Evolutionary conservation across 2,329 filamentous ascomycete genomes (phyloP).

Genomic region (Ophiostoma piceae): DNA sequence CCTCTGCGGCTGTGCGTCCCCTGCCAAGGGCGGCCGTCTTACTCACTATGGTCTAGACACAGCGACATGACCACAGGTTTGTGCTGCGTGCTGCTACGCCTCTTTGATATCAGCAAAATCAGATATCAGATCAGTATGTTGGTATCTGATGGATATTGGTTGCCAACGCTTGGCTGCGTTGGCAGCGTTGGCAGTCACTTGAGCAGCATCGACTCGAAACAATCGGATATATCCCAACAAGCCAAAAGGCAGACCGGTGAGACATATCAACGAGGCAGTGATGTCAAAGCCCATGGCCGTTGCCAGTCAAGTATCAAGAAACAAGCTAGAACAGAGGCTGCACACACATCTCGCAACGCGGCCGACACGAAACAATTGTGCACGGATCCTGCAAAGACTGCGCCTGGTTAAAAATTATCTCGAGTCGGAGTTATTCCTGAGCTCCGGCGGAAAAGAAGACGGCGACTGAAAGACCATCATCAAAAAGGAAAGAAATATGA

Average conservation of each 20-base stretch:
- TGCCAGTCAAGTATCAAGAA: neutral
- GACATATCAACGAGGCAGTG: neutral
- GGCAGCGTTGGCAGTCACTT: too few species aligned
- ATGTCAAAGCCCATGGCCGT: neutral
- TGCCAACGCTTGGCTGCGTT: neutral
- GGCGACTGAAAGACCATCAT: too few species aligned
- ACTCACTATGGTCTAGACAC: too few species aligned
- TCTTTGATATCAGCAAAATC: neutral
- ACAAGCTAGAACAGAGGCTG: neutral
- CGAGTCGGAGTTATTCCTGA: neutral
- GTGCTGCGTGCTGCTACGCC: neutral
- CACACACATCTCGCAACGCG: neutral
- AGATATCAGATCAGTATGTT: neutral
- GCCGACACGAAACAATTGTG: constrained; percentile 4
- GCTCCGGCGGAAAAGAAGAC: neutral
- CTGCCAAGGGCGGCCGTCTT: neutral
- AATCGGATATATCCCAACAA: neutral
- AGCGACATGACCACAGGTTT: neutral
- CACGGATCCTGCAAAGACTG: constrained; percentile 2
- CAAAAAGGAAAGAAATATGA: neutral
- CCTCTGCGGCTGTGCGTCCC: neutral
- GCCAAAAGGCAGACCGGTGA: too few species aligned
- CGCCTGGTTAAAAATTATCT: neutral
- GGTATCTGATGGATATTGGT: neutral
- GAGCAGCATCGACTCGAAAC: neutral